Evolutionary conservation across 768 basidiomycete species (phyloP).

Genomic region (Lentinula lateritia): DNA sequence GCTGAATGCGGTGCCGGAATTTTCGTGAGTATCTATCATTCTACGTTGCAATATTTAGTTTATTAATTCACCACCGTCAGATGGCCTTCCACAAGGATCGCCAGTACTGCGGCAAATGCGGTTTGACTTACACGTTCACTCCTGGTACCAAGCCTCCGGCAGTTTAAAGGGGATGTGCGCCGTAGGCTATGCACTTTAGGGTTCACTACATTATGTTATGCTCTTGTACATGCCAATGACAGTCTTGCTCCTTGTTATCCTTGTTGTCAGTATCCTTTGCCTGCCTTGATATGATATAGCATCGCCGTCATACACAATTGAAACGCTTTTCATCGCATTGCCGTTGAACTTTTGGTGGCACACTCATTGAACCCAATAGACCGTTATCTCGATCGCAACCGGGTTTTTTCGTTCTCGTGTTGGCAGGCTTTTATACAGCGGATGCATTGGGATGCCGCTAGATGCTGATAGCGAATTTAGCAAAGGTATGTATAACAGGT

Average conservation of each 20-base stretch:
- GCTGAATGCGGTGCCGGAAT: conserved; percentile 82
- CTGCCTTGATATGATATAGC: neutral
- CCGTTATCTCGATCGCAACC: neutral
- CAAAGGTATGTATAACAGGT: neutral
- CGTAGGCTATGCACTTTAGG: neutral
- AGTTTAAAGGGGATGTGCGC: conserved; percentile 33
- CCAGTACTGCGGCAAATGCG: conserved; percentile 97
- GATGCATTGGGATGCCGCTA: neutral
- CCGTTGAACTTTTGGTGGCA: neutral
- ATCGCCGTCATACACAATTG: neutral
- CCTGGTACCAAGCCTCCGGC: conserved; percentile 76
- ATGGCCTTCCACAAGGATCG: conserved; percentile 99
- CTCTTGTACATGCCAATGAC: neutral
- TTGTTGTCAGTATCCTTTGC: neutral
- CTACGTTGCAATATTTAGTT: neutral
- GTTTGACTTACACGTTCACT: conserved; percentile 80
- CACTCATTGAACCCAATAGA: neutral
- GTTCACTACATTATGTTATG: conserved; percentile 5
- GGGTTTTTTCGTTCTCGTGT: neutral
- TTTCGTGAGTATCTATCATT: conserved; percentile 51
- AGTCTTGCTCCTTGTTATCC: neutral
- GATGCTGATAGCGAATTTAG: neutral
- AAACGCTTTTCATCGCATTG: neutral
- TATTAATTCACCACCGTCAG: conserved; percentile 35
- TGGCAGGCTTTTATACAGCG: neutral